Percentiles rank a stretch among this genome's conserved stretches.
Conservation (phyloP, 805 yeast genomes). For the Lipomyces sp. region DNA sequence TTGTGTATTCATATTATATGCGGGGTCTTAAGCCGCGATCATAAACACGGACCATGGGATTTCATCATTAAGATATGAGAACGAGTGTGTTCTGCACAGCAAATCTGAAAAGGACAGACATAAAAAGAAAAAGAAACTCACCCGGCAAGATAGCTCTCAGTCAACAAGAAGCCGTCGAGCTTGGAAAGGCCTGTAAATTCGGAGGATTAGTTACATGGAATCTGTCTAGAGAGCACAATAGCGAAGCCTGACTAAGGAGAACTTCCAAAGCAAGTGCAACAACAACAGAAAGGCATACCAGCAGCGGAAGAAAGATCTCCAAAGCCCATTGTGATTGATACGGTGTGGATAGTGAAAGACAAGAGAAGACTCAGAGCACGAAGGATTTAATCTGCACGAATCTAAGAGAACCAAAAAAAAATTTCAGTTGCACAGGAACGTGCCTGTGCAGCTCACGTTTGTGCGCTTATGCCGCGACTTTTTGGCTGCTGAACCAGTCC, state of each 20-base stretch:
- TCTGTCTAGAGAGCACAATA: background rate
- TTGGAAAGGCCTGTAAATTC: constrained; percentile 16
- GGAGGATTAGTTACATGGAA: background rate
- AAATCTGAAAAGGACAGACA: too few species aligned
- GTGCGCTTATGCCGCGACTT: too few species aligned
- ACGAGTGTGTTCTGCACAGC: too few species aligned
- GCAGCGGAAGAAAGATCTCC: constrained; percentile 45
- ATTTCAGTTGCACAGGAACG: background rate
- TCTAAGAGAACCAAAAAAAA: background rate
- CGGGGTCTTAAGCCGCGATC: constrained; percentile 93
- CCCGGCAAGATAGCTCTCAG: constrained; percentile 57
- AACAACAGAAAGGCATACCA: constrained; percentile 40
- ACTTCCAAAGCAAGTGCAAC: too few species aligned
- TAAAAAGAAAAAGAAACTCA: constrained; percentile 51
- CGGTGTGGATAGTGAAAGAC: background rate
- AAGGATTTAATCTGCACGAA: background rate
- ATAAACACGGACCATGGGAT: constrained; percentile 91
- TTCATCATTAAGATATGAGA: constrained; percentile 50
- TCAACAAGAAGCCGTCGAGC: constrained; percentile 19
- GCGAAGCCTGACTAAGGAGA: background rate
- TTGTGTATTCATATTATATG: constrained; percentile 77
- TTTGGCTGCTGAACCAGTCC: too few species aligned
- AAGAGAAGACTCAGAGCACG: background rate
- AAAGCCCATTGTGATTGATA: constrained; percentile 40
- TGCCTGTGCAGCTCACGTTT: background rate